Evolutionary conservation across 2,329 filamentous ascomycete species (phyloP), one percentile per base, ranked within the genome.

Genomic region (Fonsecaea pedrosoi): DNA sequence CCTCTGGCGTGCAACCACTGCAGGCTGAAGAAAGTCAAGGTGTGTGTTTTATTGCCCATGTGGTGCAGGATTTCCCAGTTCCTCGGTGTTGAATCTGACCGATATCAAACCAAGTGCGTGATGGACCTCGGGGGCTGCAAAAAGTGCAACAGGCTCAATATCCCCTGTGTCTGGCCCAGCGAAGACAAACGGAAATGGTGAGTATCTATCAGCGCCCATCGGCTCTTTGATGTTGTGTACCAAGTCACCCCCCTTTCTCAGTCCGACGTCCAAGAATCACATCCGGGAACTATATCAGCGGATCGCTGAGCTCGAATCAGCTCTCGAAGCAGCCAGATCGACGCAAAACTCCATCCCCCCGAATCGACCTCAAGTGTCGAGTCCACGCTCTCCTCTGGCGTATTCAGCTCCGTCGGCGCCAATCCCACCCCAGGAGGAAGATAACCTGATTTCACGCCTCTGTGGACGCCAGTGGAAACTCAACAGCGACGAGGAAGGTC

Each of bases 221-320:
- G 25, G 25, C 25, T 25, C 25, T 32, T 48, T 25, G 5, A 38
- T 10, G 21, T 37, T 1, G 4, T 30, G 13, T 57, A 37, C 32
- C 25, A 21, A 58, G 10, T 42, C 55, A 25, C 25, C 25, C 25
- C 32, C 12, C 30, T n/a, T 2, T 34, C 15, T 9, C 53, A 64
- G 66, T n/a, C 68, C 68, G 10, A 63, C 62, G 2, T 70, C 68
- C 40, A 70, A 70, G 54, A 45, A 56, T 40, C 64, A 70, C 32
- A 67, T 70, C 42, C 62, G 65, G 38, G 60, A 70, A 21, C 59
- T 70, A 35, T 59, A 65, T 35, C 40, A 55, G 30, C 66, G 64
- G 21, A 69, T 70, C 37, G 45, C 56, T 38, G 54, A 70, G 13
- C 60, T 70, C 4, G 67, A 70, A 60, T 37, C 55, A 50, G 60